Conservation (phyloP, 495 filamentous ascomycete genomes). For the Cladorrhinum samala region DNA sequence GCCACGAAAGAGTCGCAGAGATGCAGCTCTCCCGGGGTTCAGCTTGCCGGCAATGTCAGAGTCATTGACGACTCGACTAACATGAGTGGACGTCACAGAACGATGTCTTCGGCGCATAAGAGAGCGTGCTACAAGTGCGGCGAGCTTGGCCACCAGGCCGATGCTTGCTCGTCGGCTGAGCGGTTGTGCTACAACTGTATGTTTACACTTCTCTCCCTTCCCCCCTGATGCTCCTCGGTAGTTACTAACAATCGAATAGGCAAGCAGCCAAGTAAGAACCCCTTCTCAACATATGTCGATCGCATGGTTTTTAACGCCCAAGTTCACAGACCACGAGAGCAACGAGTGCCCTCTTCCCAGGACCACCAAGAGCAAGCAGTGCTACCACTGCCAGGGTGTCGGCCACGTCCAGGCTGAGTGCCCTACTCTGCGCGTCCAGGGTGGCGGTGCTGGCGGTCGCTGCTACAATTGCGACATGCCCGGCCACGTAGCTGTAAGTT, state of each 20-base stretch:
- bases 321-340: constrained; percentile 80
- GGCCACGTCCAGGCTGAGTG: constrained; percentile 99
- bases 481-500: constrained; percentile 68
- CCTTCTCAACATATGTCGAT: no score
- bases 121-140: constrained; percentile 99
- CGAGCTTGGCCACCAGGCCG: constrained; percentile 97
- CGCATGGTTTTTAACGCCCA: constrained; percentile 26
- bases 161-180: constrained; percentile 94
- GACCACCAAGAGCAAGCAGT: constrained; percentile 98
- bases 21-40: no score
- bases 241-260: constrained; percentile 37
- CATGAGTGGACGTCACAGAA: not conserved
- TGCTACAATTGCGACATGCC: constrained; percentile 95
- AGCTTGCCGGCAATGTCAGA: no score
- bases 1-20: no score
- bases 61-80: no score
- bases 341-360: constrained; percentile 93
- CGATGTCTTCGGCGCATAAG: constrained; percentile 88
- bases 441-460: constrained; percentile 66
- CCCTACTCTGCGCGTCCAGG: constrained; percentile 89
- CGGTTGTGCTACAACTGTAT: constrained; percentile 98
- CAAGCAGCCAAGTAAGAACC: constrained; percentile 74
- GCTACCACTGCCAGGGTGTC: constrained; percentile 98
- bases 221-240: not conserved
- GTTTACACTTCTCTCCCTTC: constrained; percentile 8